A percentile compares a stretch with the other conserved stretches of the same genome.
Conservation (phyloP, 1,284 basidiomycete species). For the Marasmius fiardii region DNA sequence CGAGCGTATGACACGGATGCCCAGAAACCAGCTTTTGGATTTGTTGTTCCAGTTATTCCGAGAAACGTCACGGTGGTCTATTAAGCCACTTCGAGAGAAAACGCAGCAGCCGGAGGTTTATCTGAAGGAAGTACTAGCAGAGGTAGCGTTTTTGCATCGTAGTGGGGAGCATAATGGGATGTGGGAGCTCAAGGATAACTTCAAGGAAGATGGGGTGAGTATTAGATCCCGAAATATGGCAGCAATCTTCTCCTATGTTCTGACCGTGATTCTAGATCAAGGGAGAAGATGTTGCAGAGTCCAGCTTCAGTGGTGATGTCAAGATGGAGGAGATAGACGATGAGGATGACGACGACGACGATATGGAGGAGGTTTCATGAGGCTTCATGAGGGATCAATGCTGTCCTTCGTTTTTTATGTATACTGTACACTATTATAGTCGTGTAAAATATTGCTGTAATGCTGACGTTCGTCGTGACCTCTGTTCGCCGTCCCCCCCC, state of each 20-base stretch:
- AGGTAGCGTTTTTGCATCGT: constrained; percentile 80
- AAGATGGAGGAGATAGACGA: constrained; percentile 38
- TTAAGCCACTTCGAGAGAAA: constrained; percentile 75
- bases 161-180: constrained; percentile 73
- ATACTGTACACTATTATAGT: too few species aligned
- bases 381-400: too few species aligned
- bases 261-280: constrained; percentile 39
- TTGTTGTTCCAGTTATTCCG: constrained; percentile 80
- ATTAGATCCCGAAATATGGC: too few species aligned
- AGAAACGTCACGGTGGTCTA: constrained; percentile 79
- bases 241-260: neutral
- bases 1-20: constrained; percentile 89
- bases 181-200: constrained; percentile 69
- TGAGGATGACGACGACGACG: constrained; percentile 40
- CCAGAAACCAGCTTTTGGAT: constrained; percentile 87
- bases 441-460: too few species aligned
- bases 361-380: constrained; percentile 44
- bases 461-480: too few species aligned
- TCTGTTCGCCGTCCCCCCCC: too few species aligned
- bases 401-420: too few species aligned
- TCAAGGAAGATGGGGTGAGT: constrained; percentile 57
- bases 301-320: constrained; percentile 30
- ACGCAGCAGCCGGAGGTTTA: constrained; percentile 92
- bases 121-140: constrained; percentile 82
- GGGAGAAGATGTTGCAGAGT: constrained; percentile 49